Percentiles rank a stretch among this genome's conserved stretches.
Conservation (phyloP, 2,329 filamentous ascomycete genomes). For the Mariannaea elegans region DNA sequence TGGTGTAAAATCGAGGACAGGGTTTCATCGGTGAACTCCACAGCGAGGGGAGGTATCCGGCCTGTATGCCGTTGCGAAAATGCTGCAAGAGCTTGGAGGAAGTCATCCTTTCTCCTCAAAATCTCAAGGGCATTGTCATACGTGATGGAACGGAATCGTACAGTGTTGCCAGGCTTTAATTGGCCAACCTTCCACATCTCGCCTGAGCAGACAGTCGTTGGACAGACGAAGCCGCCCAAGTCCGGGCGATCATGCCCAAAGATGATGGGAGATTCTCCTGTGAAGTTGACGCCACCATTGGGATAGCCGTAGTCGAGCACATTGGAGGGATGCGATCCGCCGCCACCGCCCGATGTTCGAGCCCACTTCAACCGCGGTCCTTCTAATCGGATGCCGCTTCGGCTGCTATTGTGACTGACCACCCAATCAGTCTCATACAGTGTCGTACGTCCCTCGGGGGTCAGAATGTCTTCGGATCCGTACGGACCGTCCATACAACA, state of each 20-base stretch:
- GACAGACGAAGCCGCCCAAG: conserved; percentile 67
- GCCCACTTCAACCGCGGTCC: conserved; percentile 68
- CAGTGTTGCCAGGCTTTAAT: conserved; percentile 64
- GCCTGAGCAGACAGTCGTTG: conserved; percentile 63
- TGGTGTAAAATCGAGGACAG: conserved; percentile 35
- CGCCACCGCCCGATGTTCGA: conserved; percentile 67
- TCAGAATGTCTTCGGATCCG: conserved; percentile 42
- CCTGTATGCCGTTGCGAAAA: background rate
- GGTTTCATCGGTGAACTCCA: background rate
- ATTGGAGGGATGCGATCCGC: conserved; percentile 69
- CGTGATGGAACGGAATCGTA: background rate
- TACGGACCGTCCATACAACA: conserved; percentile 44
- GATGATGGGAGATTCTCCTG: conserved; percentile 68
- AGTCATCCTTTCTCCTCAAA: background rate
- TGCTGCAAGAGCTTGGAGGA: background rate
- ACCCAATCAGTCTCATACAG: conserved; percentile 67
- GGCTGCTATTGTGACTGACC: conserved; percentile 67
- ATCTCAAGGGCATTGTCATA: background rate
- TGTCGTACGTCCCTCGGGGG: conserved; percentile 60
- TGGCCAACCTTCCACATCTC: conserved; percentile 71
- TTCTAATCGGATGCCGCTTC: conserved; percentile 67
- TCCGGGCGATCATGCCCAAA: conserved; percentile 68
- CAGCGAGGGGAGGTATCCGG: background rate
- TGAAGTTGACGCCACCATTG: conserved; percentile 65
- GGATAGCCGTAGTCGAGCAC: conserved; percentile 28